Conservation (phyloP, 257 asterid genomes). For the Petrea volubilis region DNA sequence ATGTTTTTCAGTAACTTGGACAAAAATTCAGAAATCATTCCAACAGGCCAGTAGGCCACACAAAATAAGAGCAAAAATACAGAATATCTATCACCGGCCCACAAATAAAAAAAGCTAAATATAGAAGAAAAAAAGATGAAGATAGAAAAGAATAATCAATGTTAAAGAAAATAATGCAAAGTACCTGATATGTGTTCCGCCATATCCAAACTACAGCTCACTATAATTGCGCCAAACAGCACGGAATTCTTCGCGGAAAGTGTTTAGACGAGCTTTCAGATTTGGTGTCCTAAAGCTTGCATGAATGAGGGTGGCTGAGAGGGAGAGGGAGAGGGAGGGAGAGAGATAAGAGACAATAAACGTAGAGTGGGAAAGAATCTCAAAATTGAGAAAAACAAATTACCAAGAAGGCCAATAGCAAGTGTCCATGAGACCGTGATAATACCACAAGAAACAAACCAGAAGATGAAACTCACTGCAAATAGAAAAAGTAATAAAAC, state of each 20-base stretch:
- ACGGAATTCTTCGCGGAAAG: conserved; percentile 96
- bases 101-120: background rate
- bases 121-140: background rate
- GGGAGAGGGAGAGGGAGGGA: conserved; percentile 33
- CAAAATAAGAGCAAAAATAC: background rate
- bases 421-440: conserved; percentile 67
- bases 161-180: conserved; percentile 1
- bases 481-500: conserved; percentile 7
- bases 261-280: conserved; percentile 91
- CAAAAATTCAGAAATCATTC: conserved; percentile 3
- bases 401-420: conserved; percentile 75
- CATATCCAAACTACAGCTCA: conserved; percentile 55
- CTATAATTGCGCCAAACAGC: conserved; percentile 98
- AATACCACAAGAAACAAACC: conserved; percentile 85
- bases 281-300: conserved; percentile 97
- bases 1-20: background rate
- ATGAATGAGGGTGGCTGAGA: conserved; percentile 72
- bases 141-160: background rate
- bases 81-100: background rate
- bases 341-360: conserved; percentile 8
- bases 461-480: conserved; percentile 77
- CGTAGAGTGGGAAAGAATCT: background rate
- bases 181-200: conserved; percentile 33
- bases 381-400: conserved; percentile 11
- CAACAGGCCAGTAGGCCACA: conserved; percentile 16